Conservation (phyloP, 495 filamentous ascomycete genomes). For the Aspergillus coremiiformis region DNA sequence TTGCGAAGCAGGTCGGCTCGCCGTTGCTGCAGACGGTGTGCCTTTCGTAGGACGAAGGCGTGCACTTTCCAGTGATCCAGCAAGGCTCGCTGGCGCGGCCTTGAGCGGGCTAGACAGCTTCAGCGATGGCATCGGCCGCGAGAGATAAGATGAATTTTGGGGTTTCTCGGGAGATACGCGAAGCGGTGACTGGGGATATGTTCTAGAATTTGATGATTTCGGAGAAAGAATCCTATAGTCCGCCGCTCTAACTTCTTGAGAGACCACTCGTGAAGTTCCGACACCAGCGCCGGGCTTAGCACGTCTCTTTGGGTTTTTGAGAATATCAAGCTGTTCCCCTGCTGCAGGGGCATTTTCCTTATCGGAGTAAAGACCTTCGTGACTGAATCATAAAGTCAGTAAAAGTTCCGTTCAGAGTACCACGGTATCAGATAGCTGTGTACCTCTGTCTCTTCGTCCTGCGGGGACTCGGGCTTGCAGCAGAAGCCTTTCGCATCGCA, state of each 20-base stretch:
- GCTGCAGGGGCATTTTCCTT: constrained; percentile 65
- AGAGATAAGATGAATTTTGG: constrained; percentile 40
- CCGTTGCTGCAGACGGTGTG: constrained; percentile 26
- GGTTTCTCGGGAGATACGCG: constrained; percentile 37
- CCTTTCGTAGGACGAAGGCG: constrained; percentile 28
- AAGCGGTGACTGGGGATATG: constrained; percentile 54
- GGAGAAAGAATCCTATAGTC: constrained; percentile 65
- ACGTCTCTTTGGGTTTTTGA: constrained; percentile 57
- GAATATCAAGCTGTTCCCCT: constrained; percentile 29
- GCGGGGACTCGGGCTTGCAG: constrained; percentile 26
- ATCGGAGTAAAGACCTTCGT: constrained; percentile 58
- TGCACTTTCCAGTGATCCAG: constrained; percentile 9
- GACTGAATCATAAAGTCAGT: constrained; percentile 35
- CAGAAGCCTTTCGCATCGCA: constrained; percentile 18
- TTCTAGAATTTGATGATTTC: constrained; percentile 70
- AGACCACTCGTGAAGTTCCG: constrained; percentile 42
- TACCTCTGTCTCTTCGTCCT: constrained; percentile 60
- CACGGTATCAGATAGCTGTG: constrained; percentile 6
- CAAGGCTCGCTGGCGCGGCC: constrained; percentile 24
- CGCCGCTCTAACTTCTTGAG: constrained; percentile 38
- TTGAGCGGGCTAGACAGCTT: constrained; percentile 48
- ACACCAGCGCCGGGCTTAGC: constrained; percentile 30
- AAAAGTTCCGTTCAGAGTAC: background rate
- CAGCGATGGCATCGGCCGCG: constrained; percentile 47
- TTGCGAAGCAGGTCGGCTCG: constrained; percentile 24